These are phyloP conservation scores for Paramecium octaurelia DNA, from an alignment of 73 alveolate species.

Conservation along the genomic window DNA sequence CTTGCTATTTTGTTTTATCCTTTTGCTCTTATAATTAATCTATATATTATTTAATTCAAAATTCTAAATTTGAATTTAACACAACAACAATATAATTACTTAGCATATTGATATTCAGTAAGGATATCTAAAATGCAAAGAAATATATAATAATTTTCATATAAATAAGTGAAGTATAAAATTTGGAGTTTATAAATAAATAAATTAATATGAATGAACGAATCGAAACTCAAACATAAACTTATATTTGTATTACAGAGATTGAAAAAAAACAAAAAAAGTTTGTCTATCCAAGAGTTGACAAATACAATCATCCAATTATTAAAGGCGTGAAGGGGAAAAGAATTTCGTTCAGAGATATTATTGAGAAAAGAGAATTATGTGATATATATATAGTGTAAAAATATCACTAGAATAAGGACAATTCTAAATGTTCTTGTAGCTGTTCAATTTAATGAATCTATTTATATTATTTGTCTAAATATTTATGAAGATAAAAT, in stretches of 20 bases:
- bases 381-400: not conserved
- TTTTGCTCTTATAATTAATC: not conserved
- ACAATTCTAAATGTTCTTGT: conserved; percentile 11
- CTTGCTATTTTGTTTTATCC: not conserved
- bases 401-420: not conserved
- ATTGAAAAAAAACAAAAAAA: not conserved
- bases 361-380: not conserved
- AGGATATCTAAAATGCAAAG: not conserved
- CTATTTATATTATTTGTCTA: not conserved
- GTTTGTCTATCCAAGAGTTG: not conserved
- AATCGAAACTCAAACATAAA: not conserved
- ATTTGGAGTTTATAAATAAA: not conserved
- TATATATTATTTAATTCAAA: too few species aligned
- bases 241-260: not conserved
- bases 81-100: not conserved
- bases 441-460: conserved; percentile 17
- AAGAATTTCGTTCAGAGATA: not conserved
- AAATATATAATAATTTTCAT: not conserved
- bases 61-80: not conserved
- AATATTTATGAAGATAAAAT: not conserved
- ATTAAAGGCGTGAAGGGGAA: not conserved
- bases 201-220: conserved; percentile 1
- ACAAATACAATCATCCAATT: conserved; percentile 28
- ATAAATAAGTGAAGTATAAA: not conserved
- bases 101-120: not conserved